These are phyloP conservation scores for Zea luxurians DNA, from an alignment of 176 grass and related monocot species.

Conservation along the genomic window DNA sequence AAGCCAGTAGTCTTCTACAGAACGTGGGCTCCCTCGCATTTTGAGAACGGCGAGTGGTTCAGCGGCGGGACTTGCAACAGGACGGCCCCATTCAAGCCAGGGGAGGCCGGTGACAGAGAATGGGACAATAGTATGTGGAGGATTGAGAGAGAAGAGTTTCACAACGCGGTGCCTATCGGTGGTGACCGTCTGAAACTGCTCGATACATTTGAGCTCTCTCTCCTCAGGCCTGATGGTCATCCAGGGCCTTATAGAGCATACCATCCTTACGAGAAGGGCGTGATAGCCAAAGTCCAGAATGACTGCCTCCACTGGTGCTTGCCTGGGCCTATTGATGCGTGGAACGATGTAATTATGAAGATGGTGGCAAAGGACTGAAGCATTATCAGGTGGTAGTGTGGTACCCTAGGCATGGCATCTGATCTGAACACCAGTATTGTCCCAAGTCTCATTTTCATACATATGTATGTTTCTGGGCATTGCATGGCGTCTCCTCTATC, in stretches of 20 bases:
- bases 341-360: constrained; percentile 86
- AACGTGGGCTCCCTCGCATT: constrained; percentile 80
- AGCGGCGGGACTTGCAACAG: constrained; percentile 71
- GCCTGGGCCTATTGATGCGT: constrained; percentile 69
- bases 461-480: not conserved
- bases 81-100: constrained; percentile 58
- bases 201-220: constrained; percentile 66
- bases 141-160: constrained; percentile 73
- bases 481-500: not conserved
- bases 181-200: constrained; percentile 53
- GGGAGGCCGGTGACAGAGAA: constrained; percentile 39
- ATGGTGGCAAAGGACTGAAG: constrained; percentile 38
- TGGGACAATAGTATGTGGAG: constrained; percentile 60
- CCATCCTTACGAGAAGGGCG: constrained; percentile 57
- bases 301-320: constrained; percentile 97
- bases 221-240: constrained; percentile 79
- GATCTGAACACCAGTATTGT: not conserved
- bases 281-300: constrained; percentile 47
- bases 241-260: constrained; percentile 64
- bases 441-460: not conserved
- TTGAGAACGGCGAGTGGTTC: constrained; percentile 76
- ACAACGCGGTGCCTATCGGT: constrained; percentile 13
- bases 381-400: not conserved
- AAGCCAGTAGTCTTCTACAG: constrained; percentile 69
- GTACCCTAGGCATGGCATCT: not conserved